Evolutionary conservation across 352 stramenopile genomes (phyloP), one percentile per base, ranked within the genome.

Genomic region (Peronospora destructor): DNA sequence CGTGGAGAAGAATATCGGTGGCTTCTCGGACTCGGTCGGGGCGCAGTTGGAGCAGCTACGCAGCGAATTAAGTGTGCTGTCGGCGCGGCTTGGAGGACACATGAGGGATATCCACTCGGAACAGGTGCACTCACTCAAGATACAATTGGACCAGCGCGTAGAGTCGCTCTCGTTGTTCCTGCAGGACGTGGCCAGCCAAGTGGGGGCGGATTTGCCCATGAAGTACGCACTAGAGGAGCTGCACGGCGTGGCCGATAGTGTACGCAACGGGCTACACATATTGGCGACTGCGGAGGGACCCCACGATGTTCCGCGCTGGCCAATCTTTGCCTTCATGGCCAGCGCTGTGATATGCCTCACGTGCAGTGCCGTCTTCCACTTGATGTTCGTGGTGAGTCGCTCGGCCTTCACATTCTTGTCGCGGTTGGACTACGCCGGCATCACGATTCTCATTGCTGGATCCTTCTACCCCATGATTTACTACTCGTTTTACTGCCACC

Each of bases 401-500:
- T 68, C 71, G 23, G 70, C 63, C 14, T 93, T 85, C 56, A 71
- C 84, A 47, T 71, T 93, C 48, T 63, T 93, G 19, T 87, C 80
- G 56, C 74, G 81, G 0, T 63, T 93, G 42, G 84, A 94, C 65
- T 92, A 91, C 53, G 73, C 77, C 6, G 84, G 84, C 17, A 94
- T 94, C 66, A 87, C 82, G 47, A 80, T 91, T 61, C 73, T 94
- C 45, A 91, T 94, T 42, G 80, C 78, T 12, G 84, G 80, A 14
- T 90, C 80, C 8, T 92, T 89, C 66, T 89, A 89, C 50, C 84
- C 84, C 9, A 68, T 91, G 53, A 86, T 92, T 56, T 94, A 91
- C 76, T 91, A 92, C 70, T 85, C 78, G 63, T 92, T 94, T 60
- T 91, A 91, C 68, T 94, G 84, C 65, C 63, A 86, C 43, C 75